phyloP scores from a whole-genome alignment of 208 protist species.

The Kentomonas sorsogonicus region DNA sequence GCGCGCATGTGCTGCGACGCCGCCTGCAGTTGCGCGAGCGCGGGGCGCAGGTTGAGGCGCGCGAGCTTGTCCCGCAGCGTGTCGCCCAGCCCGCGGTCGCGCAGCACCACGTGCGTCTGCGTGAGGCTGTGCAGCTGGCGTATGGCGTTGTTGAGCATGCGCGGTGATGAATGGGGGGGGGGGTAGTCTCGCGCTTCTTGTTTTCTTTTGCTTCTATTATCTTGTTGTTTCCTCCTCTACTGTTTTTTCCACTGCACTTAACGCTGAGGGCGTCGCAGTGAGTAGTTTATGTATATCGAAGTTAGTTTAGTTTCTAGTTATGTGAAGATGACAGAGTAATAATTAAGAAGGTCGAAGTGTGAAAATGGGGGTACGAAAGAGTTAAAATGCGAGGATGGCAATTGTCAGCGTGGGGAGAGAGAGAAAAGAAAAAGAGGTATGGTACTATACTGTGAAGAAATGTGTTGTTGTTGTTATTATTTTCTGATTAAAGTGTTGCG shows the following conservation, averaged over 20 bases:
- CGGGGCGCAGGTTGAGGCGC: slow-evolving; percentile 57
- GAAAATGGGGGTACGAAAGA: slow-evolving; percentile 5
- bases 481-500: neutral
- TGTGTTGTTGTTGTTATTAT: neutral
- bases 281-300: too few relatives aligned
- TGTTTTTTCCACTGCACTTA: too few relatives aligned
- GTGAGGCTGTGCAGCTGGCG: slow-evolving; percentile 67
- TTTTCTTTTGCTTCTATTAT: slow-evolving; percentile 4
- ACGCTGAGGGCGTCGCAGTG: too few relatives aligned
- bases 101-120: slow-evolving; percentile 58
- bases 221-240: too few relatives aligned
- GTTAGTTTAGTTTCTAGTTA: neutral
- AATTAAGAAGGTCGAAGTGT: slow-evolving; percentile 12
- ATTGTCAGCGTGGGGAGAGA: slow-evolving; percentile 2
- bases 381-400: slow-evolving; percentile 1
- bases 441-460: neutral
- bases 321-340: slow-evolving; percentile 1
- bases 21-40: slow-evolving; percentile 27
- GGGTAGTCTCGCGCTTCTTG: neutral
- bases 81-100: slow-evolving; percentile 51
- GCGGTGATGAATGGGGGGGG: too few relatives aligned
- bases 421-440: neutral
- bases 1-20: slow-evolving; percentile 7
- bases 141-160: slow-evolving; percentile 25
- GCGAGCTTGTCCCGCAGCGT: slow-evolving; percentile 66